A percentile compares a stretch with the other conserved stretches of the same genome.
Evolutionary conservation across 192 early-diverging fungal genomes (phyloP).

Genomic region (Coemansia sp.): DNA sequence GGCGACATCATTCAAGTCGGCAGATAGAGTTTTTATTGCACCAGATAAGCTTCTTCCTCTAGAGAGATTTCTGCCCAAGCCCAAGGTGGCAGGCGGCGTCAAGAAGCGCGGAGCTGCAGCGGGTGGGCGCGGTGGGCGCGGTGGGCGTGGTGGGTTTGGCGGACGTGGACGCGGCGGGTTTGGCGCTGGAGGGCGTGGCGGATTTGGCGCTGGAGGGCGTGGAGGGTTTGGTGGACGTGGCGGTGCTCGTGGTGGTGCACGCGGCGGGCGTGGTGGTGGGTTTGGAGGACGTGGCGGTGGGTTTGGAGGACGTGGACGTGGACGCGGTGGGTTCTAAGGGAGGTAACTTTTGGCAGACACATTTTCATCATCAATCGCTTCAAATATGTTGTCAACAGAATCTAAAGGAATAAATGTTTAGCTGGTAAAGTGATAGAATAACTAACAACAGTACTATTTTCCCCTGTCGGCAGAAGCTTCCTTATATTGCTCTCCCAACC

Average conservation of each 20-base stretch:
- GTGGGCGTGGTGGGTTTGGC: constrained; percentile 35
- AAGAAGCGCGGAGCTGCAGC: constrained; percentile 67
- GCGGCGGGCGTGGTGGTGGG: constrained; percentile 54
- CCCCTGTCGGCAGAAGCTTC: too few species aligned
- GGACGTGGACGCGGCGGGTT: constrained; percentile 41
- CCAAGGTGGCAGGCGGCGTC: constrained; percentile 59
- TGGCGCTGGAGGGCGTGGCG: constrained; percentile 46
- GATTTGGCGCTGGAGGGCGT: constrained; percentile 49
- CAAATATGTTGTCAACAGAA: too few species aligned
- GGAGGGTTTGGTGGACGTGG: constrained; percentile 49
- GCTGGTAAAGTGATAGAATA: too few species aligned
- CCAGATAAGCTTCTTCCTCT: constrained; percentile 92
- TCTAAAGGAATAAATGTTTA: too few species aligned
- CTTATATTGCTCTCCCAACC: too few species aligned
- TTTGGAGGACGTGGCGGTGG: constrained; percentile 56
- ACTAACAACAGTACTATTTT: too few species aligned
- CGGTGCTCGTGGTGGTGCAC: constrained; percentile 36
- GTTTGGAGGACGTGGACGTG: constrained; percentile 55
- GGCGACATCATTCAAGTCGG: constrained; percentile 84
- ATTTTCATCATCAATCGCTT: too few species aligned
- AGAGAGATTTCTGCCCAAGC: constrained; percentile 96
- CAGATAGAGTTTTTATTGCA: constrained; percentile 92
- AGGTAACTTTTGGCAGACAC: constrained; percentile 1
- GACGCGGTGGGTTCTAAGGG: constrained; percentile 41
- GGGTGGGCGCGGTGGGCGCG: constrained; percentile 60